phyloP scores from a whole-genome alignment of 129 eudicot genomes.

The Pittosporum tobira region DNA sequence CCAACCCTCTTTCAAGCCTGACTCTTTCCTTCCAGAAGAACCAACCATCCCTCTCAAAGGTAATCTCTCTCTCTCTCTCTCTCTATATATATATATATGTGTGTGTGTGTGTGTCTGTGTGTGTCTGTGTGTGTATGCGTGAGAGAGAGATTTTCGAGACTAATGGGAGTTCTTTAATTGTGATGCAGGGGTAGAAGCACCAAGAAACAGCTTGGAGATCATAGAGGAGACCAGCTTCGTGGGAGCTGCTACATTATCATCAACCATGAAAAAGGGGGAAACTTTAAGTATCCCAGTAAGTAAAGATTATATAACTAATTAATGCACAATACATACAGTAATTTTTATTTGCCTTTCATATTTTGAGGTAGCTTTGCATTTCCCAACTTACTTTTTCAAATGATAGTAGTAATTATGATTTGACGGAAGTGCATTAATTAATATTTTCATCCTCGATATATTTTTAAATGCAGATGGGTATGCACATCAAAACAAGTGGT shows the following conservation, averaged over 20 bases:
- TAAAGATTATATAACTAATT: background rate
- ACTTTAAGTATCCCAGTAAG: constrained; percentile 27
- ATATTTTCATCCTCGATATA: too few relatives aligned
- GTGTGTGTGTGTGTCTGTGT: background rate
- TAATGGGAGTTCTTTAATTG: background rate
- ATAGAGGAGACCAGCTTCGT: constrained; percentile 4
- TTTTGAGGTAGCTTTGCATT: background rate
- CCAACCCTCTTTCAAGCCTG: background rate
- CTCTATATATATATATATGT: background rate
- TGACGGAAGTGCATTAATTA: too few relatives aligned
- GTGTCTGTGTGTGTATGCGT: background rate
- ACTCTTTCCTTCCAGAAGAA: background rate
- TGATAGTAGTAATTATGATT: background rate
- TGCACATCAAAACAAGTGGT: constrained; percentile 29
- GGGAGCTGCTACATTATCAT: constrained; percentile 1
- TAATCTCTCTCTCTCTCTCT: background rate
- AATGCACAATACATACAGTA: background rate
- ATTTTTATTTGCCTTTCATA: background rate
- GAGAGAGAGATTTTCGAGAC: too few relatives aligned
- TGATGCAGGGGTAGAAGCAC: constrained; percentile 43
- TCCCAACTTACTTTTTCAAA: constrained; percentile 1
- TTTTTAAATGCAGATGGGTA: constrained; percentile 12
- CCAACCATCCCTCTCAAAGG: constrained; percentile 2
- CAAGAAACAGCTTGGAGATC: constrained; percentile 48
- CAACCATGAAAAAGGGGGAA: constrained; percentile 13